Conservation (phyloP, 306 rosid species). For the Bauhinia variegata region DNA sequence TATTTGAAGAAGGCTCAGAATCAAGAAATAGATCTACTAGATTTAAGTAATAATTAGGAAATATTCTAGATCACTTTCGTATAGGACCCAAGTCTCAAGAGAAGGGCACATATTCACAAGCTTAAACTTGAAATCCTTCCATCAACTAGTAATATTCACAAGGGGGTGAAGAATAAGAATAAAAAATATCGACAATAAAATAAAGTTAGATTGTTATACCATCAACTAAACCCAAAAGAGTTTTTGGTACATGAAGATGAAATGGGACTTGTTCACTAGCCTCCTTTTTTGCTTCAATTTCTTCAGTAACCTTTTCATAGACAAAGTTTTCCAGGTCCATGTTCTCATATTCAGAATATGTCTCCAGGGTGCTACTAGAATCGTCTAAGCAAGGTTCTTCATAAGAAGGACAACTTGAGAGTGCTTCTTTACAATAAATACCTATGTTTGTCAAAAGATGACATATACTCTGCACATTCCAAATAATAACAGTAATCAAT, state of each 20-base stretch:
- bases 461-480: constrained; percentile 74
- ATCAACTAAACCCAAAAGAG: constrained; percentile 78
- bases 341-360: constrained; percentile 74
- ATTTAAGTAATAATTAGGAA: constrained; percentile 4
- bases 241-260: constrained; percentile 78
- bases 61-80: background rate
- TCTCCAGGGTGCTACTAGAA: constrained; percentile 74
- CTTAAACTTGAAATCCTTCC: background rate
- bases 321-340: constrained; percentile 94
- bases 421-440: constrained; percentile 74
- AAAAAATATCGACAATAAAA: background rate
- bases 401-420: constrained; percentile 61
- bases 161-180: too few relatives aligned
- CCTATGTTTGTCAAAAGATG: constrained; percentile 82
- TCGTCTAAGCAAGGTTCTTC: constrained; percentile 67
- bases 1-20: background rate
- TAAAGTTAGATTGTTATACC: constrained; percentile 50
- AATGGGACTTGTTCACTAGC: constrained; percentile 68
- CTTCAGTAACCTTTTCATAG: constrained; percentile 83
- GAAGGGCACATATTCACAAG: background rate
- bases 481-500: constrained; percentile 14
- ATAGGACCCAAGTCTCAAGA: background rate
- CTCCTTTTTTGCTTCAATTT: constrained; percentile 81
- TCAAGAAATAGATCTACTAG: background rate
- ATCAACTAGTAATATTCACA: too few relatives aligned